Percentiles rank a stretch among this genome's conserved stretches.
Conservation (phyloP, 768 basidiomycete species). For the Strobilomyces confusus region DNA sequence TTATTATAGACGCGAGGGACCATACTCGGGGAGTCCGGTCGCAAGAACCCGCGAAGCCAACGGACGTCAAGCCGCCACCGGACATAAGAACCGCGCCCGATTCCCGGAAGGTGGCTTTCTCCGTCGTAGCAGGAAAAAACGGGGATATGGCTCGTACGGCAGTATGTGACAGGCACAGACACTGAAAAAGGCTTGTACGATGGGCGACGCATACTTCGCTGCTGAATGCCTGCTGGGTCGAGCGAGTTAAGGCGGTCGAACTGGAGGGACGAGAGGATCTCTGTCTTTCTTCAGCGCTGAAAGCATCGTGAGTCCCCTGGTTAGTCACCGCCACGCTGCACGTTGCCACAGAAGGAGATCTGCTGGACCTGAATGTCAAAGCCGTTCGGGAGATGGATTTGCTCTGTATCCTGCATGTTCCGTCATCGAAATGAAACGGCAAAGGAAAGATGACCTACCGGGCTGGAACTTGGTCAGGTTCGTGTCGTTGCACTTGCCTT, state of each 20-base stretch:
- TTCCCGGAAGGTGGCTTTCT: conserved; percentile 1
- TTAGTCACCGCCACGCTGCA: conserved; percentile 1
- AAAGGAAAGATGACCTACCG: neutral
- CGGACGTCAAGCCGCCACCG: conserved; percentile 14
- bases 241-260: neutral
- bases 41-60: conserved; percentile 11
- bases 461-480: neutral
- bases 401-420: neutral
- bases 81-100: conserved; percentile 4
- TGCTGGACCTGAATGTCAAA: neutral
- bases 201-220: conserved; percentile 1
- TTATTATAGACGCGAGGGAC: neutral
- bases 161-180: conserved; percentile 6
- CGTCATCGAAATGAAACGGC: neutral
- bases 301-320: neutral
- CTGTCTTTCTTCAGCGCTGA: conserved; percentile 1
- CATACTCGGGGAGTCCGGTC: conserved; percentile 11
- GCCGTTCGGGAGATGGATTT: neutral
- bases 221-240: conserved; percentile 2
- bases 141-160: conserved; percentile 8
- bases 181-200: neutral
- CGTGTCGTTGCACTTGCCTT: neutral
- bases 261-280: conserved; percentile 1
- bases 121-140: conserved; percentile 14
- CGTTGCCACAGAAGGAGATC: conserved; percentile 5